A percentile compares a stretch with the other conserved stretches of the same genome.
Evolutionary conservation across 139 green algal species (phyloP).

Genomic region (Tetraselmis chui): DNA sequence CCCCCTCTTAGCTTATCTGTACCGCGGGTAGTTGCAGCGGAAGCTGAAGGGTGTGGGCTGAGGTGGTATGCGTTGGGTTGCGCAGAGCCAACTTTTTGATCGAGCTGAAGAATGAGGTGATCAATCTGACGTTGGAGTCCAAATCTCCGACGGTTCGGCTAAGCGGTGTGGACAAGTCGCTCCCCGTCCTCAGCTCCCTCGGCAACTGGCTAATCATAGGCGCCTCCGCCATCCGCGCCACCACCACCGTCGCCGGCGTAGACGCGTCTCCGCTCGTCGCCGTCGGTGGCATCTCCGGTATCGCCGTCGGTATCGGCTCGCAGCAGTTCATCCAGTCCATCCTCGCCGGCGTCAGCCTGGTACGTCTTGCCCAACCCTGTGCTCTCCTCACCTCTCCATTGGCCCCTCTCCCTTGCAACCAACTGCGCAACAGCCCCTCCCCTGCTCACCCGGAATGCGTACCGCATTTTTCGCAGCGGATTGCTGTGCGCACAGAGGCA

Average conservation of each 20-base stretch:
- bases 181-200: not conserved
- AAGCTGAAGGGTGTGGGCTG: no score
- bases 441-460: no score
- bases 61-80: no score
- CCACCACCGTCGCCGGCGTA: not conserved
- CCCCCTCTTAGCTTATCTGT: no score
- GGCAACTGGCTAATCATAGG: not conserved
- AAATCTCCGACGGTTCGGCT: not conserved
- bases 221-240: not conserved
- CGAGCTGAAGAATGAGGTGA: not conserved
- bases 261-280: not conserved
- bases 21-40: no score
- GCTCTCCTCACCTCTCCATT: no score
- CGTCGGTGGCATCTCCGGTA: not conserved
- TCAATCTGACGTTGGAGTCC: not conserved
- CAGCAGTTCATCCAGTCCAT: not conserved
- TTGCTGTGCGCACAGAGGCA: no score
- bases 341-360: not conserved
- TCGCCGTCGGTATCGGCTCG: not conserved
- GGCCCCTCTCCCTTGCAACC: no score
- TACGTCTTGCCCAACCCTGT: no score
- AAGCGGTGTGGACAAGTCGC: not conserved
- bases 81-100: not conserved
- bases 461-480: no score
- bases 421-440: no score